Evolutionary conservation across 2,329 filamentous ascomycete genomes (phyloP).

Genomic region (Madurella mycetomatis): DNA sequence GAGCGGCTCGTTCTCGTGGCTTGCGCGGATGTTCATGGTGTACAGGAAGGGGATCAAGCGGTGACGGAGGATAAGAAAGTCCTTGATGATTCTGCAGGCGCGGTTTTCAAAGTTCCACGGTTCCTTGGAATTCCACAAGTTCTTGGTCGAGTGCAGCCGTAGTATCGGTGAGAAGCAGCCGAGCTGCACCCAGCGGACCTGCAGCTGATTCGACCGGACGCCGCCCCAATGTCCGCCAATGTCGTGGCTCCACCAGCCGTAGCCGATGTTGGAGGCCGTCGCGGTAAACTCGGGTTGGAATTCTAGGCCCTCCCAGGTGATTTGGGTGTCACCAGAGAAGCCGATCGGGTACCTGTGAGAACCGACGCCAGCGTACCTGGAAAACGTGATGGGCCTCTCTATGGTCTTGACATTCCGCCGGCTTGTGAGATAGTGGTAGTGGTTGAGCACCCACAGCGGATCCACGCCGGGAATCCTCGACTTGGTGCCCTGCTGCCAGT

Average conservation of each 20-base stretch:
- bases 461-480: conserved; percentile 55
- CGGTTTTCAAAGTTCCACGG: conserved; percentile 54
- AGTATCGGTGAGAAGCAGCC: conserved; percentile 59
- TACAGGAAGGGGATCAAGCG: conserved; percentile 57
- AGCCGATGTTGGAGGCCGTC: conserved; percentile 62
- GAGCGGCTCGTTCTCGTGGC: conserved; percentile 45
- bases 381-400: conserved; percentile 49
- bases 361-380: conserved; percentile 58
- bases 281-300: conserved; percentile 66
- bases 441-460: conserved; percentile 61
- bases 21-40: conserved; percentile 49
- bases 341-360: conserved; percentile 61
- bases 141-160: conserved; percentile 56
- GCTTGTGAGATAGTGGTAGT: conserved; percentile 58
- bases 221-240: conserved; percentile 61
- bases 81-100: conserved; percentile 41
- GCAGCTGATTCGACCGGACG: conserved; percentile 53
- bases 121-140: conserved; percentile 56
- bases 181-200: conserved; percentile 57
- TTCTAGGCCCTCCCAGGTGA: conserved; percentile 55
- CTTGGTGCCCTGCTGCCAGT: conserved; percentile 60
- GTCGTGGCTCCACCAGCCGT: conserved; percentile 66
- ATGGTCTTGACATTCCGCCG: conserved; percentile 35
- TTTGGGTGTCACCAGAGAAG: conserved; percentile 59
- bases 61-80: conserved; percentile 52